A percentile compares a stretch with the other conserved stretches of the same genome.
Conservation (phyloP, 1,284 basidiomycete species). For the Cryptococcus floricola region DNA sequence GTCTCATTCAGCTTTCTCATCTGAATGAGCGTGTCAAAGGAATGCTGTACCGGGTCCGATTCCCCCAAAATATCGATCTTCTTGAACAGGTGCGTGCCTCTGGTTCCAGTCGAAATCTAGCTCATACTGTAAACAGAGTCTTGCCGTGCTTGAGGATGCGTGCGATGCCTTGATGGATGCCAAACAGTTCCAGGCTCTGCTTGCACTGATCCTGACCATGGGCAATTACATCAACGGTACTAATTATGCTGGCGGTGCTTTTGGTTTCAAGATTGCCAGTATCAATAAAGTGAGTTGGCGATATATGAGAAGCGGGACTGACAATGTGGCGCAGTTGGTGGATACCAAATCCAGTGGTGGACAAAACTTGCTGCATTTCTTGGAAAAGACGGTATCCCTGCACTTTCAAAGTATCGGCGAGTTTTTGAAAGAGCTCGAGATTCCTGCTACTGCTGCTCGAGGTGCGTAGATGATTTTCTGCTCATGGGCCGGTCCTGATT, state of each 20-base stretch:
- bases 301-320: not conserved
- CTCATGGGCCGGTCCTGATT: not conserved
- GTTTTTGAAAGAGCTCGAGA: slow-evolving; percentile 83
- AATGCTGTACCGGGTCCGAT: slow-evolving; percentile 84
- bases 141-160: slow-evolving; percentile 73
- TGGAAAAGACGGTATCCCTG: slow-evolving; percentile 81
- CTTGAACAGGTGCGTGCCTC: slow-evolving; percentile 50
- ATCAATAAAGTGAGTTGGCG: slow-evolving; percentile 76
- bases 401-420: slow-evolving; percentile 84
- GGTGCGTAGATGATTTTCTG: slow-evolving; percentile 53
- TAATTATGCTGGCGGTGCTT: slow-evolving; percentile 93
- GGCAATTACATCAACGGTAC: slow-evolving; percentile 99
- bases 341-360: slow-evolving; percentile 95
- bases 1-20: slow-evolving; percentile 91
- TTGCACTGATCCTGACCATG: slow-evolving; percentile 74
- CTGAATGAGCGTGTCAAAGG: slow-evolving; percentile 87
- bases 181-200: slow-evolving; percentile 76
- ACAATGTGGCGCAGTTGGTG: slow-evolving; percentile 62
- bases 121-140: slow-evolving; percentile 56
- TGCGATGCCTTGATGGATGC: slow-evolving; percentile 71
- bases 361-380: slow-evolving; percentile 89
- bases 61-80: slow-evolving; percentile 73
- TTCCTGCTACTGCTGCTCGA: slow-evolving; percentile 89
- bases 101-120: slow-evolving; percentile 42
- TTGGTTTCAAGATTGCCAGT: slow-evolving; percentile 94